These are phyloP conservation scores for Fusarium tuaranense DNA, from an alignment of 2,329 filamentous ascomycete genomes.

Conservation along the genomic window DNA sequence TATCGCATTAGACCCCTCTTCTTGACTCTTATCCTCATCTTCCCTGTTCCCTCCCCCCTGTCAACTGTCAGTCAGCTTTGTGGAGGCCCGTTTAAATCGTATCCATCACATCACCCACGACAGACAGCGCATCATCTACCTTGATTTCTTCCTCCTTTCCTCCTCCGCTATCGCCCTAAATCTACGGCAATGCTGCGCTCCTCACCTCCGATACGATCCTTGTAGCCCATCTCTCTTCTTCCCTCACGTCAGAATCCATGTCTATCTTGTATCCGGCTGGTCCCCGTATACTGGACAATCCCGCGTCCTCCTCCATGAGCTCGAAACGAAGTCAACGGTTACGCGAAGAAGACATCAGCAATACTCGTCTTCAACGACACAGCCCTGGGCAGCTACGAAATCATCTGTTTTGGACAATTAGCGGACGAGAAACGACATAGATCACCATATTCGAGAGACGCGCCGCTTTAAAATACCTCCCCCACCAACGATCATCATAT, in stretches of 20 bases:
- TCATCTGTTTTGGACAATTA: slow-evolving; percentile 8
- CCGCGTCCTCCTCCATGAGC: slow-evolving; percentile 28
- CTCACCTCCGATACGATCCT: slow-evolving; percentile 7
- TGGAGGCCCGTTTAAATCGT: slow-evolving; percentile 28
- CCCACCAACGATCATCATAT: not conserved
- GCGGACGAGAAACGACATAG: slow-evolving; percentile 9
- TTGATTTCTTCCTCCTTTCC: not conserved
- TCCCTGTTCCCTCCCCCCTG: slow-evolving; percentile 4
- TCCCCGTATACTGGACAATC: slow-evolving; percentile 31
- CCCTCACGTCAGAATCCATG: slow-evolving; percentile 33
- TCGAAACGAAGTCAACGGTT: slow-evolving; percentile 35
- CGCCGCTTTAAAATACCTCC: not conserved
- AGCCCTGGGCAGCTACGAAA: not conserved
- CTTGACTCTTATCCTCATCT: not conserved
- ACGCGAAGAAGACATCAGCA: slow-evolving; percentile 32
- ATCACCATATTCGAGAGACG: not conserved
- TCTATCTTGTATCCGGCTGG: slow-evolving; percentile 30
- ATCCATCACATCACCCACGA: slow-evolving; percentile 22
- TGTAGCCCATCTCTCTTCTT: slow-evolving; percentile 19
- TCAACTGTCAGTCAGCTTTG: slow-evolving; percentile 15
- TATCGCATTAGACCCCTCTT: not conserved
- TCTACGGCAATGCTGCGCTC: slow-evolving; percentile 24
- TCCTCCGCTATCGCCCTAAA: not conserved
- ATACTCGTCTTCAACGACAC: slow-evolving; percentile 13
- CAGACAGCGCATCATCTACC: slow-evolving; percentile 18